Evolutionary conservation across 106 monocot genomes (phyloP).

Genomic region (Hemerocallis citrina): DNA sequence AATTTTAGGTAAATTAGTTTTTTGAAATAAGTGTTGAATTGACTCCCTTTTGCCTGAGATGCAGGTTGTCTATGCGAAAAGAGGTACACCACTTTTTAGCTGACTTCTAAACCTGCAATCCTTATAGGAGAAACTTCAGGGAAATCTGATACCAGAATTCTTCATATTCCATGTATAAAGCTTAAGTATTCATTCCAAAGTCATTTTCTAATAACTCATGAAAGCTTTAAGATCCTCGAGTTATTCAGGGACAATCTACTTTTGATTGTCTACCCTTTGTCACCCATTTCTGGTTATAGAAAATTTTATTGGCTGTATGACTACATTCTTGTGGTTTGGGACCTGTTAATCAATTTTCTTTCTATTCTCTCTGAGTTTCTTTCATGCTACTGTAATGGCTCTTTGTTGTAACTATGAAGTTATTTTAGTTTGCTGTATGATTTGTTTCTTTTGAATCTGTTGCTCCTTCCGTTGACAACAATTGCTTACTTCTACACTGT

Average conservation of each 20-base stretch:
- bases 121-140: neutral
- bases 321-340: neutral
- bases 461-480: too few species aligned
- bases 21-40: slow-evolving; percentile 29
- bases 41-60: slow-evolving; percentile 32
- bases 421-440: too few species aligned
- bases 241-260: neutral
- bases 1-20: slow-evolving; percentile 86
- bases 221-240: neutral
- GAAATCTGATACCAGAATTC: neutral
- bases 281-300: neutral
- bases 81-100: slow-evolving; percentile 1
- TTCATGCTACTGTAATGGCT: too few species aligned
- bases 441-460: too few species aligned
- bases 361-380: too few species aligned
- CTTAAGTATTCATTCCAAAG: neutral
- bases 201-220: neutral
- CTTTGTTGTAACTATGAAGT: too few species aligned
- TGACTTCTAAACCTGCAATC: neutral
- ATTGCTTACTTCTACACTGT: too few species aligned
- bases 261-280: neutral
- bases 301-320: neutral
- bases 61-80: slow-evolving; percentile 16
- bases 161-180: neutral
- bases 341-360: neutral